A percentile compares a stretch with the other conserved stretches of the same genome.
Conservation (phyloP, 2,329 filamentous ascomycete genomes). For the Microcyclosporella mali region DNA sequence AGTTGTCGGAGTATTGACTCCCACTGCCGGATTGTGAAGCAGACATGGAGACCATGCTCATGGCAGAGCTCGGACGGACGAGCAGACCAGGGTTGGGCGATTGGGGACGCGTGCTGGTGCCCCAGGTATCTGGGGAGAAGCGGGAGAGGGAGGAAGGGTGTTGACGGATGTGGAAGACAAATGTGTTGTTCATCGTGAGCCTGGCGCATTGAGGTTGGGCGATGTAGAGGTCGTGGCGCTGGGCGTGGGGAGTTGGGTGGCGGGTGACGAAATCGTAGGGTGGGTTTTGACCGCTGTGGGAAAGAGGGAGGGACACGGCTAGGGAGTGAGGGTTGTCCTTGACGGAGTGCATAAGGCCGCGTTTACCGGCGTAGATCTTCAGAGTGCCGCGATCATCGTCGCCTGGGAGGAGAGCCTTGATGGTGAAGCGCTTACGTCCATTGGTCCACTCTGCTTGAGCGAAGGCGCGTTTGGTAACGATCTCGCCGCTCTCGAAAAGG, state of each 20-base stretch:
- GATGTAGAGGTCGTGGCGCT: constrained; percentile 93
- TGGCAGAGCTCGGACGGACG: constrained; percentile 51
- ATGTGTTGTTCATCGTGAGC: constrained; percentile 91
- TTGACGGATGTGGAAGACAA: constrained; percentile 92
- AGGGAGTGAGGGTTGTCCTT: constrained; percentile 92
- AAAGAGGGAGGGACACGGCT: constrained; percentile 80
- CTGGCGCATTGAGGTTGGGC: constrained; percentile 89
- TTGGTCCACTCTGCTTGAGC: constrained; percentile 87
- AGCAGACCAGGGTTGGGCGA: constrained; percentile 50
- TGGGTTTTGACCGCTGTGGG: constrained; percentile 87
- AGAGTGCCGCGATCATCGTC: constrained; percentile 84
- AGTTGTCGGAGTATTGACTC: constrained; percentile 49
- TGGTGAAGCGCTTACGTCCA: constrained; percentile 81
- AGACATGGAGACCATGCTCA: constrained; percentile 53
- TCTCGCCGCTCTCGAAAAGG: constrained; percentile 84
- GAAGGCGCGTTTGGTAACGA: constrained; percentile 76
- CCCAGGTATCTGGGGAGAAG: constrained; percentile 35
- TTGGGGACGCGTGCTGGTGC: constrained; percentile 37
- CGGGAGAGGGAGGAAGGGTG: constrained; percentile 62
- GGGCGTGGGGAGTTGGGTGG: constrained; percentile 95
- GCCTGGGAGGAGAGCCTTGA: constrained; percentile 86
- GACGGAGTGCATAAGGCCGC: constrained; percentile 94
- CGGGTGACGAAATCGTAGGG: constrained; percentile 87
- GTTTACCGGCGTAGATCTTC: constrained; percentile 88
- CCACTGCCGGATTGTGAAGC: constrained; percentile 47